Evolutionary conservation across 2,329 filamentous ascomycete species (phyloP).

Genomic region (Laburnicola sp.): DNA sequence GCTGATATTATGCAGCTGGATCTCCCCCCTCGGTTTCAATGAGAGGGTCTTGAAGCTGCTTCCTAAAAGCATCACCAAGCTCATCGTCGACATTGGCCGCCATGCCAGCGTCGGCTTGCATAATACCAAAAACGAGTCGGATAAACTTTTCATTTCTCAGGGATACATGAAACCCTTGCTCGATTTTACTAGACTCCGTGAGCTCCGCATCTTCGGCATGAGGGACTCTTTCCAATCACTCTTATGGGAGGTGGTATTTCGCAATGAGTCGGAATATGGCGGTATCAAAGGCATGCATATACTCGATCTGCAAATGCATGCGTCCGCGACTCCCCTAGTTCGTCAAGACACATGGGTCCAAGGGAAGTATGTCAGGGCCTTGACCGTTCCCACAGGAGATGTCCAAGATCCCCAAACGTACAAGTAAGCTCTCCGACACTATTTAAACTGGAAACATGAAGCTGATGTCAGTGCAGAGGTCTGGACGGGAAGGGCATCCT

Average conservation of each 20-base stretch:
- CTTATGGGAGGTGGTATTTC: slow-evolving; percentile 38
- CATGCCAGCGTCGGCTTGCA: slow-evolving; percentile 23
- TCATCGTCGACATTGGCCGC: slow-evolving; percentile 33
- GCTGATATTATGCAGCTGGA: slow-evolving; percentile 28
- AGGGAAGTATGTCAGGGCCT: slow-evolving; percentile 24
- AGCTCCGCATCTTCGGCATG: slow-evolving; percentile 36
- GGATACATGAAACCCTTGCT: slow-evolving; percentile 30
- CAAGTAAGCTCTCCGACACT: slow-evolving; percentile 21
- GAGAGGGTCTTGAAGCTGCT: slow-evolving; percentile 25
- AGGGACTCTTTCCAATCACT: slow-evolving; percentile 31
- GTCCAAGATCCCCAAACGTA: slow-evolving; percentile 17
- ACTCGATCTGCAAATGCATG: slow-evolving; percentile 34
- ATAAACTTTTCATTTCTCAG: slow-evolving; percentile 26
- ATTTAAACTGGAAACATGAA: not conserved
- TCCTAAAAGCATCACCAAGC: slow-evolving; percentile 27
- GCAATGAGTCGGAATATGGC: slow-evolving; percentile 16
- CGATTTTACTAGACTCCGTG: slow-evolving; percentile 26
- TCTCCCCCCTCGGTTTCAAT: slow-evolving; percentile 32
- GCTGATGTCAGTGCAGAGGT: slow-evolving; percentile 23
- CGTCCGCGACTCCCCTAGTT: slow-evolving; percentile 24
- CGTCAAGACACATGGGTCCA: slow-evolving; percentile 29
- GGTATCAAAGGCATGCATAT: slow-evolving; percentile 23
- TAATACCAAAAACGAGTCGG: slow-evolving; percentile 1
- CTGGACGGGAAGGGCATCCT: slow-evolving; percentile 34
- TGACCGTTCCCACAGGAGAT: slow-evolving; percentile 21